Base-by-base conservation (phyloP, 495 filamentous ascomycete species). In the Bryoglossum gracile region DNA sequence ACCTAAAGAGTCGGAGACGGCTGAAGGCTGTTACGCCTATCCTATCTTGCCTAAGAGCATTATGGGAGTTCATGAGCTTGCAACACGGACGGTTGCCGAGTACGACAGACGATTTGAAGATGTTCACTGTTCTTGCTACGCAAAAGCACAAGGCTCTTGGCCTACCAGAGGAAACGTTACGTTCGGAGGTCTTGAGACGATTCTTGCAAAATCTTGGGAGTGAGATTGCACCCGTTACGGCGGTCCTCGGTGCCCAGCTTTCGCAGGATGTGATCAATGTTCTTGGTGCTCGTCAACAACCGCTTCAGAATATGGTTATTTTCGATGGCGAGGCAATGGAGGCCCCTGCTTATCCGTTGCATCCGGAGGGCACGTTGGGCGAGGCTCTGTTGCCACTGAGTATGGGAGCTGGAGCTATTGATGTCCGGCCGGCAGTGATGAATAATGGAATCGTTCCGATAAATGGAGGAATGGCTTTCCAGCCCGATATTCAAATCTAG, bases 261-360 rank as follows among this genome's bases (percentile, higher is more conserved):
- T 89, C 91, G 2, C 92, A 98, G 67, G 92, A 98, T 62, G 88
- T 94, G 16, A 97, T 98, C 65, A 97, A 96, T 53, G 90, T 96
- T 28, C 76, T 97, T 8, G 87, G 89, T 18, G 76, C 81, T 54
- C 76, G 86, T 34, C 88, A 96, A 67, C 92, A 97, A 64, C 92
- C 92, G 2, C 77, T 97, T 13, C 94, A 97, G 71, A 98, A 98
- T 62, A 78, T 96, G 59, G 73, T 94, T 26, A 68, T 97, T 9
- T 95, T 97, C 61, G 88, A 96, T 63, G 92, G 89, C 1, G 86
- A 87, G 55, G 77, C 72, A 44, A 83, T 80, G 60, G 75, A 83
- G 42, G 86, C 82, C 0, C 82, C 81, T 3, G 82, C 94, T 46
- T 92, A 92, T 58, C 73, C 87, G 0, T 65, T 98, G 41, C 87